Conservation (phyloP, 345 rosid species). For the Euclidium syriacum region DNA sequence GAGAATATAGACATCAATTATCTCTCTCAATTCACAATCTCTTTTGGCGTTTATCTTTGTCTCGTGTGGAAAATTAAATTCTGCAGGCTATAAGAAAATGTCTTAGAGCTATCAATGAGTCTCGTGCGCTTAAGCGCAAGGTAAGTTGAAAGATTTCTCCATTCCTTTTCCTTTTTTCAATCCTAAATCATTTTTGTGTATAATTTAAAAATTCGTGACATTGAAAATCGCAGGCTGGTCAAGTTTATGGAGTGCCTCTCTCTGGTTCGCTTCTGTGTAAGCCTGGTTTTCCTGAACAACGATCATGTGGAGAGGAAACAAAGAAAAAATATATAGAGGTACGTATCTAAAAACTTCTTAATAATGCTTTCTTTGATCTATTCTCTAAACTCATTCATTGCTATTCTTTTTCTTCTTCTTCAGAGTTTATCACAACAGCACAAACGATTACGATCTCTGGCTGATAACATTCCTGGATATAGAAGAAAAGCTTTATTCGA, state of each 20-base stretch:
- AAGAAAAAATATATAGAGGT: conserved; percentile 98
- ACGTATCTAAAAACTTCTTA: conserved; percentile 17
- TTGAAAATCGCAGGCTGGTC: conserved; percentile 81
- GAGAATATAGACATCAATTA: conserved; percentile 5
- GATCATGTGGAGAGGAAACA: conserved; percentile 69
- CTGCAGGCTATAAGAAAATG: conserved; percentile 80
- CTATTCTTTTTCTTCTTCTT: conserved; percentile 10
- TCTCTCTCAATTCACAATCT: not conserved
- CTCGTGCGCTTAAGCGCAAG: conserved; percentile 98
- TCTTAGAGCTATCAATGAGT: conserved; percentile 88
- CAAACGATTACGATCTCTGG: conserved; percentile 78
- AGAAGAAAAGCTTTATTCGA: conserved; percentile 73
- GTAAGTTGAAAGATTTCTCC: conserved; percentile 37
- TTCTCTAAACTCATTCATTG: conserved; percentile 17
- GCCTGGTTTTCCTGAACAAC: conserved; percentile 88
- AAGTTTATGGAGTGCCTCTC: conserved; percentile 95
- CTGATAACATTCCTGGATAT: conserved; percentile 87
- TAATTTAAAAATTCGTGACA: not conserved
- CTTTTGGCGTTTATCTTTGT: conserved; percentile 6
- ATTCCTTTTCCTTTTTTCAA: conserved; percentile 2
- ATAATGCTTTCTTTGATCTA: not conserved
- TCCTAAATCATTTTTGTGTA: conserved; percentile 5
- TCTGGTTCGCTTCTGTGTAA: conserved; percentile 73
- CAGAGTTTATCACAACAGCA: conserved; percentile 88
- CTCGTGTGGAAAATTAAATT: not conserved